phyloP scores from a whole-genome alignment of 2,329 filamentous ascomycete species.

The Paraphoma sp. region DNA sequence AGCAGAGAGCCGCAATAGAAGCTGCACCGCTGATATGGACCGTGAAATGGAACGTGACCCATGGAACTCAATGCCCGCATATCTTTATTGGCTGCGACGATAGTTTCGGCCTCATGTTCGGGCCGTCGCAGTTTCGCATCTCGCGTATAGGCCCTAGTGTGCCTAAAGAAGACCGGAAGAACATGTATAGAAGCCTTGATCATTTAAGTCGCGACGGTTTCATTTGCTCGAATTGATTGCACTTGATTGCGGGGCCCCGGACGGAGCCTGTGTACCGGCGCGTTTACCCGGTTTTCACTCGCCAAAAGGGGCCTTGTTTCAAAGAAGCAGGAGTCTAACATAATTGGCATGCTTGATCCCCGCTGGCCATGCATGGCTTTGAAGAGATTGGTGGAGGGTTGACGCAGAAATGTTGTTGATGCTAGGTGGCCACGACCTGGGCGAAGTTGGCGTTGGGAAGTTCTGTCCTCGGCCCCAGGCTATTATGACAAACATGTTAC shows the following conservation, averaged over 20 bases:
- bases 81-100: slow-evolving; percentile 6
- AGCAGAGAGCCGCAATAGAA: background rate
- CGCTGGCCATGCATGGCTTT: background rate
- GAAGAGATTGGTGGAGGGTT: background rate
- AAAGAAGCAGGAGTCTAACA: background rate
- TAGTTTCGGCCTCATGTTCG: slow-evolving; percentile 8
- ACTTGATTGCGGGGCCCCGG: slow-evolving; percentile 15
- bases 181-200: slow-evolving; percentile 11
- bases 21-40: background rate
- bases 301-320: slow-evolving; percentile 11
- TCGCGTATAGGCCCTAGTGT: slow-evolving; percentile 1
- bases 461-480: too few species aligned
- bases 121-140: slow-evolving; percentile 14
- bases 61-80: too few species aligned
- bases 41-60: background rate
- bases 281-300: slow-evolving; percentile 19
- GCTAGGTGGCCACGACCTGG: background rate
- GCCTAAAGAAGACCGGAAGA: slow-evolving; percentile 8
- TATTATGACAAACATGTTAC: too few species aligned
- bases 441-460: too few species aligned
- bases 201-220: slow-evolving; percentile 7
- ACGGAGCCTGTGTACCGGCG: slow-evolving; percentile 6
- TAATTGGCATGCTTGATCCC: background rate
- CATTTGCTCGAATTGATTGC: slow-evolving; percentile 16
- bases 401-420: background rate